These are phyloP conservation scores for Mesembryanthemum crystallinum DNA, from an alignment of 148 eudicot genomes.

Conservation along the genomic window DNA sequence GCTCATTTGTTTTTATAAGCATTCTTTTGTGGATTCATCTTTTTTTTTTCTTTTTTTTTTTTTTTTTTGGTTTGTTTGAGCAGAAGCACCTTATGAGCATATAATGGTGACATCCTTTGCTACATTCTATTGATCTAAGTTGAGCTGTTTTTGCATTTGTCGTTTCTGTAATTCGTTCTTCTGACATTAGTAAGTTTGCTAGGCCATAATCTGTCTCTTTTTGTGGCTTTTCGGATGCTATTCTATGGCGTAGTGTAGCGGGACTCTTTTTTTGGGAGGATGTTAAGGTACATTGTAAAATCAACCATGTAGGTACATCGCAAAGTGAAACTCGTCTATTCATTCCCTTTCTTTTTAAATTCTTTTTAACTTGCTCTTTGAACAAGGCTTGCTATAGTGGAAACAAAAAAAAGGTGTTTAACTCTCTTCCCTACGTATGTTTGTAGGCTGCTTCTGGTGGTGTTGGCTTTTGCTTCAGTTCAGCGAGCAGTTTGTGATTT, in stretches of 20 bases:
- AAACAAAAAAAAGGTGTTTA: neutral
- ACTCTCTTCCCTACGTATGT: neutral
- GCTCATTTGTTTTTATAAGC: neutral
- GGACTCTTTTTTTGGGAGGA: neutral
- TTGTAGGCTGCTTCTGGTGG: constrained; percentile 6
- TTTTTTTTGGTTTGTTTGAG: neutral
- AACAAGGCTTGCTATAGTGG: neutral
- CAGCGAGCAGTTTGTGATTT: constrained; percentile 4
- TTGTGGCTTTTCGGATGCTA: neutral
- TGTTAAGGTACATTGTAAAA: constrained; percentile 3
- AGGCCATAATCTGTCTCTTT: constrained; percentile 1
- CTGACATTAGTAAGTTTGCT: neutral
- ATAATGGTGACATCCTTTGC: neutral
- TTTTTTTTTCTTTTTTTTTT: neutral
- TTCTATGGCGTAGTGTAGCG: constrained; percentile 1
- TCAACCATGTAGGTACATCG: constrained; percentile 3
- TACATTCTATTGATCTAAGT: too few species aligned
- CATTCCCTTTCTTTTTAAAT: too few species aligned
- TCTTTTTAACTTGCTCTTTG: neutral
- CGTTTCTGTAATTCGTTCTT: neutral
- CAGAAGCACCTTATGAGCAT: neutral
- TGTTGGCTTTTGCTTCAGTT: constrained; percentile 7
- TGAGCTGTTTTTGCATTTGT: neutral
- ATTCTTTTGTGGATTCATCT: constrained; percentile 1
- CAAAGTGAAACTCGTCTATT: neutral